phyloP scores from a whole-genome alignment of 345 rosid species.

The rapeseed (Brassica napus) region Da-Ae NC_063445.1:57070001-57070500 shows the following conservation, averaged over 20 bases:
- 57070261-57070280: background rate
- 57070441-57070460: conserved; percentile 54
- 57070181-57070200: conserved; percentile 53
- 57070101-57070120: conserved; percentile 65
- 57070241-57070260: background rate
- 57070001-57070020: background rate
- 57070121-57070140: conserved; percentile 59
- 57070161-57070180: conserved; percentile 55
- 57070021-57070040: conserved; percentile 26
- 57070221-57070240: background rate
- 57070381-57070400: conserved; percentile 72
- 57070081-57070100: conserved; percentile 62
- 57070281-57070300: background rate
- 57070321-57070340: conserved; percentile 62
- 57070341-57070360: conserved; percentile 72
- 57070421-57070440: conserved; percentile 74
- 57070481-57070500: conserved; percentile 41
- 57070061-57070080: conserved; percentile 64
- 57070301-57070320: conserved; percentile 35
- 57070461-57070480: conserved; percentile 57
- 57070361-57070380: conserved; percentile 69
- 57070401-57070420: conserved; percentile 70
- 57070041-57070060: conserved; percentile 39
- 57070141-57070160: conserved; percentile 55
- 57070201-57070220: conserved; percentile 25